Conservation (phyloP, 352 stramenopile species). For the Globisporangium parvum region DNA sequence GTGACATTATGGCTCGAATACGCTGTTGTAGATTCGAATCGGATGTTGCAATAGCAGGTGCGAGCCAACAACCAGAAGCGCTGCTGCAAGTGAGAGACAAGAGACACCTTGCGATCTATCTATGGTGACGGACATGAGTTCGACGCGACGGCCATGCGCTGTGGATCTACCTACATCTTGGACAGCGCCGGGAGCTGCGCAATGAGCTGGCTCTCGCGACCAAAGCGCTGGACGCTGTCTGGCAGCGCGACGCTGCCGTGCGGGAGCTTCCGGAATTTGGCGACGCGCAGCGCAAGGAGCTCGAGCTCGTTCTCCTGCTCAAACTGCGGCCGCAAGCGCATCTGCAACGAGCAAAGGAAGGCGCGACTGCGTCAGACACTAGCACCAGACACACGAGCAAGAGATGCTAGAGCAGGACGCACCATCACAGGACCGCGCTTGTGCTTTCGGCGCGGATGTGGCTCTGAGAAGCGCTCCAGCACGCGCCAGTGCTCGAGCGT, state of each 20-base stretch:
- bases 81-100: too few relatives aligned
- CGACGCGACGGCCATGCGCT: neutral
- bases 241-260: constrained; percentile 13
- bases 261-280: constrained; percentile 72
- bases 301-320: constrained; percentile 56
- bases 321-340: constrained; percentile 35
- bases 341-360: constrained; percentile 4
- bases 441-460: constrained; percentile 4
- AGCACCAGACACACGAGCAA: neutral
- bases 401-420: constrained; percentile 11
- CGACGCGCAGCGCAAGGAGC: constrained; percentile 49
- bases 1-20: too few relatives aligned
- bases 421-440: constrained; percentile 15
- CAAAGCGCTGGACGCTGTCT: constrained; percentile 27
- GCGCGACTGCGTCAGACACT: too few relatives aligned
- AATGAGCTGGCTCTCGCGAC: constrained; percentile 55
- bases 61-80: too few relatives aligned
- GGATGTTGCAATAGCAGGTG: too few relatives aligned
- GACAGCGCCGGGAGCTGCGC: constrained; percentile 59
- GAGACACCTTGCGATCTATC: too few relatives aligned
- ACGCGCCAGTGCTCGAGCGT: constrained; percentile 66
- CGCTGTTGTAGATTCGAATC: too few relatives aligned
- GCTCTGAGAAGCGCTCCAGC: constrained; percentile 32
- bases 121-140: neutral
- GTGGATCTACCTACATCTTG: constrained; percentile 59